Conservation (phyloP, 352 stramenopile species). For the Phytophthora boehmeriae region DNA sequence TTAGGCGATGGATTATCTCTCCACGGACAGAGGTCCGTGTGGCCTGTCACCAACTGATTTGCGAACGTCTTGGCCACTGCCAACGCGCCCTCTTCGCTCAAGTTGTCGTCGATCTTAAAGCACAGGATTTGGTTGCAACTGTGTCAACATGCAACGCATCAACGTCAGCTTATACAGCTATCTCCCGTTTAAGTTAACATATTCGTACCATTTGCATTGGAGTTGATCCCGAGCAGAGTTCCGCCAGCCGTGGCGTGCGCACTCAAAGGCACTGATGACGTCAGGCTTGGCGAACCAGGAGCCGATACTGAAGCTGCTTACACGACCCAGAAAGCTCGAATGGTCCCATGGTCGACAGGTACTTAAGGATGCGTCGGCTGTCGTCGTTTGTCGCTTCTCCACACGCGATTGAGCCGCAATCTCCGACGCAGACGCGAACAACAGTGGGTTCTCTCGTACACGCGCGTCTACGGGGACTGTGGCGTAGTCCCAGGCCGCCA, state of each 20-base stretch:
- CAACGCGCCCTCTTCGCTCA: slow-evolving; percentile 46
- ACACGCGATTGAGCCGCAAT: neutral
- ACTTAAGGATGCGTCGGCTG: neutral
- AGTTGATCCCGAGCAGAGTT: slow-evolving; percentile 56
- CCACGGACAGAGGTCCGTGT: slow-evolving; percentile 64
- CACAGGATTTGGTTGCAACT: slow-evolving; percentile 58
- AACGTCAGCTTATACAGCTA: slow-evolving; percentile 4
- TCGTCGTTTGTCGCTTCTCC: slow-evolving; percentile 4
- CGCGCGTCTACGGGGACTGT: slow-evolving; percentile 39
- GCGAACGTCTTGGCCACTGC: slow-evolving; percentile 50
- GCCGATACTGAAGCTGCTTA: slow-evolving; percentile 56
- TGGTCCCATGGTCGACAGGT: slow-evolving; percentile 58
- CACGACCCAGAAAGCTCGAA: slow-evolving; percentile 51
- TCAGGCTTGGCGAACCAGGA: slow-evolving; percentile 73
- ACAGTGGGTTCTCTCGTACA: slow-evolving; percentile 23
- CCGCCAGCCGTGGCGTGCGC: slow-evolving; percentile 58
- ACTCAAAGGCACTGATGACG: slow-evolving; percentile 47
- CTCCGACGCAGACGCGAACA: slow-evolving; percentile 17
- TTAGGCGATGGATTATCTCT: slow-evolving; percentile 56
- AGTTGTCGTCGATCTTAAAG: slow-evolving; percentile 53
- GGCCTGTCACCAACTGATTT: slow-evolving; percentile 40
- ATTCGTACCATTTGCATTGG: slow-evolving; percentile 46
- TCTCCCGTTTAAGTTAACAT: neutral
- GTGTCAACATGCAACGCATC: slow-evolving; percentile 9
- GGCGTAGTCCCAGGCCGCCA: slow-evolving; percentile 37